Evolutionary conservation across 805 yeast genomes (phyloP).

Genomic region (Phaffomyces thermotolerans): DNA sequence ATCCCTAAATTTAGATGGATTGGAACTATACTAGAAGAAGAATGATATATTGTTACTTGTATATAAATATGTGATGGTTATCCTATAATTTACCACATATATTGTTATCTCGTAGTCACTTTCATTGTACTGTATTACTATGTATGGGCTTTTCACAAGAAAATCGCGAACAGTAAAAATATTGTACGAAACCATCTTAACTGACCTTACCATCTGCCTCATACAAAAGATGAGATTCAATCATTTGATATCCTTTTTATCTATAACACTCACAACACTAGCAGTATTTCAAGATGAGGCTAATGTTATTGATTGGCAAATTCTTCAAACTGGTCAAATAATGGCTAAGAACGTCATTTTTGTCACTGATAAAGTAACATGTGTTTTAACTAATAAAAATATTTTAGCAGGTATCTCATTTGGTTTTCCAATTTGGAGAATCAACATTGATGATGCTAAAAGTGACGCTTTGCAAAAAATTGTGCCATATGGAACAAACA

Average conservation of each 20-base stretch:
- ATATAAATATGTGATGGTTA: no score
- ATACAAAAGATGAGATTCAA: no score
- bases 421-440: constrained; percentile 27
- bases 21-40: neutral
- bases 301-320: constrained; percentile 48
- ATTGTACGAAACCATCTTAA: no score
- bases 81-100: no score
- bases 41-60: no score
- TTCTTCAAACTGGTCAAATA: constrained; percentile 37
- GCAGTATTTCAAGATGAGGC: constrained; percentile 45
- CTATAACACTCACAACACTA: neutral
- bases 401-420: constrained; percentile 30
- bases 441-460: constrained; percentile 17
- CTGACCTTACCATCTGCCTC: no score
- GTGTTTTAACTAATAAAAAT: constrained; percentile 23
- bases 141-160: no score
- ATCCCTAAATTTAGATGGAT: constrained; percentile 20
- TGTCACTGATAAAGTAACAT: constrained; percentile 14
- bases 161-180: no score
- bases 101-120: no score
- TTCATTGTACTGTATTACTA: no score
- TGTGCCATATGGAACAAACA: constrained; percentile 5
- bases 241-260: no score
- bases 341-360: constrained; percentile 12
- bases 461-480: constrained; percentile 12